These are phyloP conservation scores for Aspergillus sp. DNA, from an alignment of 2,329 filamentous ascomycete species.

Conservation along the genomic window DNA sequence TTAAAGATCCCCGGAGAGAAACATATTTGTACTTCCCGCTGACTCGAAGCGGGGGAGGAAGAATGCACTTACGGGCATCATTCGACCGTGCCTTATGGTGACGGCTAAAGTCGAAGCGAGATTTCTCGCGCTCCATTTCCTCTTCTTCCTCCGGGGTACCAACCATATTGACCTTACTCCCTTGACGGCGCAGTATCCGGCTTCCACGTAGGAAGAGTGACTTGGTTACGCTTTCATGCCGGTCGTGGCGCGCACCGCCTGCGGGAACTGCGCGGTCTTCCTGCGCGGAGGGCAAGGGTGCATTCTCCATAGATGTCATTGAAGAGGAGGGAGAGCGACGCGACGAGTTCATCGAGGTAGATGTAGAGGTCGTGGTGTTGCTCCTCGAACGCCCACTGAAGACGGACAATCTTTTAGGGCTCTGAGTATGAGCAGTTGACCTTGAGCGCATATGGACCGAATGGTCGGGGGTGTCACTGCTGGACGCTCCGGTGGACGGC, in stretches of 20 bases:
- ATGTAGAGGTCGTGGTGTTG: conserved; percentile 54
- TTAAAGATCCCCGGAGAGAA: not conserved
- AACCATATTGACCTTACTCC: conserved; percentile 47
- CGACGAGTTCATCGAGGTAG: conserved; percentile 51
- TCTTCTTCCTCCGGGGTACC: conserved; percentile 43
- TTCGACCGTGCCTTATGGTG: conserved; percentile 32
- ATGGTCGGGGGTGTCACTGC: conserved; percentile 34
- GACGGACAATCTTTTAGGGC: conserved; percentile 41
- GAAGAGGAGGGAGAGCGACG: conserved; percentile 48
- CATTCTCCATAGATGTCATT: conserved; percentile 37
- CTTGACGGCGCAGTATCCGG: conserved; percentile 49
- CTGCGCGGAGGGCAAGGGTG: conserved; percentile 29
- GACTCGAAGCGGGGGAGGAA: not conserved
- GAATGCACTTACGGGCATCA: conserved; percentile 36
- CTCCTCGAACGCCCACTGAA: conserved; percentile 42
- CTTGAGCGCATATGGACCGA: conserved; percentile 35
- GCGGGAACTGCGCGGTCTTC: conserved; percentile 34
- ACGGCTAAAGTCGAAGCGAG: conserved; percentile 36
- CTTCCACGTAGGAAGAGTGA: conserved; percentile 45
- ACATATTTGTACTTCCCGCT: not conserved
- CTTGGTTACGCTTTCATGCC: conserved; percentile 38
- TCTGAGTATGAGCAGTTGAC: conserved; percentile 36
- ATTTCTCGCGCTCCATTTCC: conserved; percentile 33
- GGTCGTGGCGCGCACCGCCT: conserved; percentile 30
- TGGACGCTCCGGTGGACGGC: conserved; percentile 33